Evolutionary conservation across 1,284 basidiomycete genomes (phyloP), one percentile per base, ranked within the genome.

Genomic region (Marasmius oreades): DNA sequence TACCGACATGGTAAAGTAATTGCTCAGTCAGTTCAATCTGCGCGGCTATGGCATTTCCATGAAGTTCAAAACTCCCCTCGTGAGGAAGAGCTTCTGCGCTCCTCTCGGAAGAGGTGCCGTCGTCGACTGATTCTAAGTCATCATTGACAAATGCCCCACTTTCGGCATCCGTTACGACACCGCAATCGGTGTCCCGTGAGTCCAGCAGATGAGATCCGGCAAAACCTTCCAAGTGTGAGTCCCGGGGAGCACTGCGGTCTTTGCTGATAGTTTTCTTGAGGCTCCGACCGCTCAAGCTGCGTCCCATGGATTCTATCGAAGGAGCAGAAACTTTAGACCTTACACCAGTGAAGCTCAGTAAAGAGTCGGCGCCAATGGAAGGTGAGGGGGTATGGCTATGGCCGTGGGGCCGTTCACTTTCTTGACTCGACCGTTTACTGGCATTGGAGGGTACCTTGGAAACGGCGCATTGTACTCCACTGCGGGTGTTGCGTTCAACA

Each of bases 21-120:
- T 92, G 86, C 14, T 80, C 65, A 0, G 87, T 86, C 37, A 94
- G 75, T 59, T 95, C 93, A 62, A 94, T 74, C 70, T 96, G 93
- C 4, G 92, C 87, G 18, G 85, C 77, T 18, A 85, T 78, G 8
- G 88, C 82, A 64, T 92, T 92, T 3, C 84, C 87, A 36, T 92
- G 84, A 8, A 95, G 71, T 52, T 89, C 85, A 63, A 91, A 92
- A 12, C 78, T 78, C 12, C 74, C 71, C 26, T 83, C 77, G 64
- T 95, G 81, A 0, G 94, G 93, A 0, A 90, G 83, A 0, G 67
- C 66, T 26, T 20, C 18, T 12, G 62, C 64, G 31, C 71, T 69
- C 14, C 71, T 70, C 14, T 51, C 24, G 8, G 76, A 74, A 62
- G 78, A 64, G 59, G 75, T 66, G 55, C 70, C 59, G 61, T 64